Percentiles rank a stretch among this genome's conserved stretches.
These are phyloP conservation scores for Mrakia hoshinonis DNA, from an alignment of 768 basidiomycete genomes.

Conservation along the genomic window DNA sequence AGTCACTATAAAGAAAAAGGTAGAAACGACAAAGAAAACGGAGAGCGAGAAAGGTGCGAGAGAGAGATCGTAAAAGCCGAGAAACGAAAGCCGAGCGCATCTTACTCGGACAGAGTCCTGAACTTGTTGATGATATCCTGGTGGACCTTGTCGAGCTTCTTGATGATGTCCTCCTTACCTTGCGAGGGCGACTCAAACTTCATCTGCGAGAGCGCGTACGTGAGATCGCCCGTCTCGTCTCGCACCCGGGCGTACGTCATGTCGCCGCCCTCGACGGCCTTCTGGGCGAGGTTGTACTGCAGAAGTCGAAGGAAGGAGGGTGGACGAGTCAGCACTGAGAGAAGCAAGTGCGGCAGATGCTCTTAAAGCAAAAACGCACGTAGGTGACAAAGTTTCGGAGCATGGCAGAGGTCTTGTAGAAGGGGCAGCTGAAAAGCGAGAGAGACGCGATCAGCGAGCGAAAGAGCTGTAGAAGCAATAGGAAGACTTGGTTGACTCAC, in stretches of 20 bases:
- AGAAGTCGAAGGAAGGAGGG: neutral
- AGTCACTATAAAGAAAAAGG: constrained; percentile 33
- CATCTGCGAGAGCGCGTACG: constrained; percentile 98
- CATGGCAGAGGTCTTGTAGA: constrained; percentile 58
- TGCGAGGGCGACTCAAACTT: constrained; percentile 96
- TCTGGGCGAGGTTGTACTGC: constrained; percentile 58
- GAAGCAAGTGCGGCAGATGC: too few relatives aligned
- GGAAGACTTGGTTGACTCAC: too few relatives aligned
- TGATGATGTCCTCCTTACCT: constrained; percentile 71
- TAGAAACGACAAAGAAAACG: neutral
- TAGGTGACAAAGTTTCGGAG: constrained; percentile 81
- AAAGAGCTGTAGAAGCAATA: neutral
- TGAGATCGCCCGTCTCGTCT: constrained; percentile 73
- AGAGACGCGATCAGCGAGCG: neutral
- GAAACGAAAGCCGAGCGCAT: neutral
- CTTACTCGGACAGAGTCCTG: constrained; percentile 39
- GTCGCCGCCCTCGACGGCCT: constrained; percentile 72
- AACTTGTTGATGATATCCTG: constrained; percentile 88
- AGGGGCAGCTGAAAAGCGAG: constrained; percentile 19
- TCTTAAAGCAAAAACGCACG: too few relatives aligned
- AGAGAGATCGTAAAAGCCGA: neutral
- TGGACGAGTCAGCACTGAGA: neutral
- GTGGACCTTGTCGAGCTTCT: constrained; percentile 71
- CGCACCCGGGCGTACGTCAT: constrained; percentile 59
- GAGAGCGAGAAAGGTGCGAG: neutral